Base-by-base conservation (phyloP, 1,284 basidiomycete genomes). In the Athelia psychrophila region DNA sequence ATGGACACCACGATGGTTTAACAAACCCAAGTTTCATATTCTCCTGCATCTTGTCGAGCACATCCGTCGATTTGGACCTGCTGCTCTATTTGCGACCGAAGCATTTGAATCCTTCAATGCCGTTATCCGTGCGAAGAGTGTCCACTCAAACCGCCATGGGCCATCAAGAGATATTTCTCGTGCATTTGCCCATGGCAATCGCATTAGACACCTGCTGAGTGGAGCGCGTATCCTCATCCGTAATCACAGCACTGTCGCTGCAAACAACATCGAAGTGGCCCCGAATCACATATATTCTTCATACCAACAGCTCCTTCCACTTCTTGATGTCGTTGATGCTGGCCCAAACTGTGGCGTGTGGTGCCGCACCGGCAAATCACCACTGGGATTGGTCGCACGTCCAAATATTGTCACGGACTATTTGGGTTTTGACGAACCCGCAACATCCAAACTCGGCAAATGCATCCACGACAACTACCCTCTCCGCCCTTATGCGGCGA, bases 1-100 rank as follows among this genome's bases (percentile, higher is more conserved):
- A 3, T 57, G 57, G 53, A 52, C n/a, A 0, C 33, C 30, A 1
- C 51, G 46, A 12, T 61, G 59, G 60, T 54, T 57, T 20, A 60
- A 61, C 38, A 61, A 61, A 33, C 60, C 57, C 1, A 60, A 60
- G 35, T 60, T 60, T 33, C 57, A 60, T 24, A 51, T 61, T 20
- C 40, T 61, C 1, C 20, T 60, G 3, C 60, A 61, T 36, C 44
- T 60, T 16, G 36, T 49, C 2, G 10, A 42, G 3, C 50, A 59
- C 27, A 48, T 58, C 15, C 38, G 38, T 5, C 51, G 42, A 9
- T 58, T 59, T 48, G 58, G 56, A 3, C 58, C 58, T 3, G 48
- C 54, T 13, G 30, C 51, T 0, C 36, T 58, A 1, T 56, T 52
- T 51, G 54, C 56, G 1, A 60, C 57, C 3, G 56, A 60, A 30